Conservation (phyloP, 2,329 filamentous ascomycete genomes). For the Pyrenophora teres region DNA sequence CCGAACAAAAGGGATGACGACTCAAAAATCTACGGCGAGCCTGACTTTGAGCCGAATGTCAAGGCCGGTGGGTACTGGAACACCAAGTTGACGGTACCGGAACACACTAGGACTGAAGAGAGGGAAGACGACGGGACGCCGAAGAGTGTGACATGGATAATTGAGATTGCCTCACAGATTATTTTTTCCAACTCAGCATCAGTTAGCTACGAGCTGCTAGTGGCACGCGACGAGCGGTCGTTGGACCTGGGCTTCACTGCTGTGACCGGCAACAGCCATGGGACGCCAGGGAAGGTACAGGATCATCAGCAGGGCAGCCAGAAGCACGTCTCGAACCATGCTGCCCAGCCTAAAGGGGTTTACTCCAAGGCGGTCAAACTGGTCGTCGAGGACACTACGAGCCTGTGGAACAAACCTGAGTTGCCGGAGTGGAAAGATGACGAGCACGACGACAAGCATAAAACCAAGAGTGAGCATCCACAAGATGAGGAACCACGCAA, state of each 20-base stretch:
- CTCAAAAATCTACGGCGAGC: constrained; percentile 72
- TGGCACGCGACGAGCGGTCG: constrained; percentile 85
- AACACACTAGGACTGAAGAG: constrained; percentile 65
- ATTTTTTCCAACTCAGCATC: constrained; percentile 89
- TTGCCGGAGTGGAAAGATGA: constrained; percentile 66
- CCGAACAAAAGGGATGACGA: constrained; percentile 78
- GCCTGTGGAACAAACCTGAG: constrained; percentile 89
- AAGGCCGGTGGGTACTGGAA: constrained; percentile 91
- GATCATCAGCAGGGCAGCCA: constrained; percentile 74
- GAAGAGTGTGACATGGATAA: constrained; percentile 77
- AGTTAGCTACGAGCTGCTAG: constrained; percentile 83
- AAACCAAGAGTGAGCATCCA: constrained; percentile 33
- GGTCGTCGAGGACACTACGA: constrained; percentile 83
- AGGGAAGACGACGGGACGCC: constrained; percentile 39
- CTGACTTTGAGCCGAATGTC: constrained; percentile 93
- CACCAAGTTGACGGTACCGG: constrained; percentile 78
- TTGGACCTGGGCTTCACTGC: constrained; percentile 68
- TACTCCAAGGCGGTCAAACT: constrained; percentile 81
- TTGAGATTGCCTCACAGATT: constrained; percentile 91
- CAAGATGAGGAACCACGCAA: constrained; percentile 50
- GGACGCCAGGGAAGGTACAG: constrained; percentile 66
- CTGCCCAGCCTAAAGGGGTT: constrained; percentile 72
- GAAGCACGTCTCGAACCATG: constrained; percentile 57
- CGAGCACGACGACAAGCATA: constrained; percentile 32
- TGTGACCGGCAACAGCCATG: constrained; percentile 58